These are phyloP conservation scores for Elaeis guineensis DNA, from an alignment of 176 grass and related monocot species.

Conservation along the genomic window DNA sequence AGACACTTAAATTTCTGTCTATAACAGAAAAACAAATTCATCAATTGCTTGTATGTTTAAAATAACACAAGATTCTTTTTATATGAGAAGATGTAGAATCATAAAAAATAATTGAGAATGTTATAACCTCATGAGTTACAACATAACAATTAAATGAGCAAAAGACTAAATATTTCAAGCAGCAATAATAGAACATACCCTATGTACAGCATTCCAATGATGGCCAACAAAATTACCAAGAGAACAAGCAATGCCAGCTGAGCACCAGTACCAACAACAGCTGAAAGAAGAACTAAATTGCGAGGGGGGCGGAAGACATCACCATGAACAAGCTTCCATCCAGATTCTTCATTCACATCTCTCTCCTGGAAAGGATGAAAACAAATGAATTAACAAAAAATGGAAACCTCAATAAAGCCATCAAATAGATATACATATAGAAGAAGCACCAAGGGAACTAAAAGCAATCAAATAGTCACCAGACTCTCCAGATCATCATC, in stretches of 20 bases:
- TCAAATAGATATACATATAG: neutral
- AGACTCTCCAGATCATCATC: conserved; percentile 93
- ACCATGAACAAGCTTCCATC: conserved; percentile 97
- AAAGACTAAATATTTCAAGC: no score
- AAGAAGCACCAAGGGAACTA: neutral
- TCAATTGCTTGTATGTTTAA: no score
- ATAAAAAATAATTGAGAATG: no score
- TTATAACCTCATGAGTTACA: no score
- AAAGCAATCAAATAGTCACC: conserved; percentile 27
- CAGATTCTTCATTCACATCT: conserved; percentile 92
- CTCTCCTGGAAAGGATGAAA: conserved; percentile 51
- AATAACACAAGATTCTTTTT: no score
- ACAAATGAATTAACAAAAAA: conserved; percentile 4
- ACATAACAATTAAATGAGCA: no score
- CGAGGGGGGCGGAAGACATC: conserved; percentile 87
- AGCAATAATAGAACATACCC: conserved; percentile 37
- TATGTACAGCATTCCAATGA: conserved; percentile 82
- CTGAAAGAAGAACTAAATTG: conserved; percentile 76
- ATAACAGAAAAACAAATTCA: no score
- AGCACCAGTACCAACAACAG: conserved; percentile 75
- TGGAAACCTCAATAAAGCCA: neutral
- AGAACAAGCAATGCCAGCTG: conserved; percentile 77
- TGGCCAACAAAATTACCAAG: conserved; percentile 82
- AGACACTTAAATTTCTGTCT: no score
- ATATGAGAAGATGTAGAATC: no score